Base-by-base conservation (phyloP, 1,284 basidiomycete species). In the Ustilago bromivora region DNA sequence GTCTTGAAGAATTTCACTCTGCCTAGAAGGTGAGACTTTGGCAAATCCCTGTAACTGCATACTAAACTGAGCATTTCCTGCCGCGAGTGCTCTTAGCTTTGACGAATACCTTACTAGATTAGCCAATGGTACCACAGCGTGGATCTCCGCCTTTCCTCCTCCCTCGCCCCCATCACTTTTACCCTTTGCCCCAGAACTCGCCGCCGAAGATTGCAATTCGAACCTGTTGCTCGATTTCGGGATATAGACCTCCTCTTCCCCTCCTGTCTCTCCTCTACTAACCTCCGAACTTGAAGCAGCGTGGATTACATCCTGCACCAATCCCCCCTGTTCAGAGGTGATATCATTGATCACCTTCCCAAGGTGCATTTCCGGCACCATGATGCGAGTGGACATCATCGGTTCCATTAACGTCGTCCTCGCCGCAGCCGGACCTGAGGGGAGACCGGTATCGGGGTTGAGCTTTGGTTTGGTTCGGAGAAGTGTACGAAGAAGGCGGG, bases 71-170 rank as follows among this genome's bases (percentile, higher is more conserved):
- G 93, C 94, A 82, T 93, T 91, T 2, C 94, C 94, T 51, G 92
- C 94, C 0, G 93, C 92, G 28, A 95, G 86, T 0, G 94, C 92
- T 17, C 94, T 90, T 57, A 95, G 85, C 32, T 93, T 89, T 58
- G 88, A 91, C 23, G 92, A 92, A 82, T 93, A 95, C 83, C 94
- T 91, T 32, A 95, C 88, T 89, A 94, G 91, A 78, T 89, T 90
- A 74, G 91, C 92, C 31, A 95, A 88, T 4, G 94, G 94, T 10
- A 92, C 93, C 32, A 91, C 80, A 3, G 92, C 84, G 7, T 74
- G 65, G 19, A 85, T 79, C 40, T 70, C 73, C 10, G 79, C 81
- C 47, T 71, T 70, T 9, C 65, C 71, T 4, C 81, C 78, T 23
- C 11, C 51, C 23, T 49, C 10, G 80, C 79, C 31, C 28, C 23